A percentile compares a stretch with the other conserved stretches of the same genome.
These are phyloP conservation scores for Pharus latifolius DNA, from an alignment of 176 grass and related monocot genomes.

Conservation along the genomic window DNA sequence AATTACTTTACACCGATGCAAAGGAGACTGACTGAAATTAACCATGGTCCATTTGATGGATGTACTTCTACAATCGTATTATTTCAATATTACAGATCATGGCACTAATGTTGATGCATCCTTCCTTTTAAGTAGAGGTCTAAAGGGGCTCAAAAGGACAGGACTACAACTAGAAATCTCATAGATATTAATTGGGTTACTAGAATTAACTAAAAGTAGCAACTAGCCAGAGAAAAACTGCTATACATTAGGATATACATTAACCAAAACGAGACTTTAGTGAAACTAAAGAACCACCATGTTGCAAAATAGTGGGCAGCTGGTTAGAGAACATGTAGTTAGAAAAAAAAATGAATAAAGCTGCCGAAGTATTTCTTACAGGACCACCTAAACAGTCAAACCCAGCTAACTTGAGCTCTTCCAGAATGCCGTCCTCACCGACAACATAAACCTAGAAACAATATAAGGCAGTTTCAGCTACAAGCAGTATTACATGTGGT, in stretches of 20 bases:
- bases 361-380: slow-evolving; percentile 38
- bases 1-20: neutral
- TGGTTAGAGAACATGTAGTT: neutral
- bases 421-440: slow-evolving; percentile 88
- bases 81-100: neutral
- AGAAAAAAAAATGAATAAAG: neutral
- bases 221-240: slow-evolving; percentile 13
- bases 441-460: slow-evolving; percentile 86
- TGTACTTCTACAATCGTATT: neutral
- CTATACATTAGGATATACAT: too few relatives aligned
- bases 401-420: slow-evolving; percentile 82
- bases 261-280: neutral
- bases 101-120: neutral
- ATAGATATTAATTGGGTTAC: neutral
- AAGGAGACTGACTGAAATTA: neutral
- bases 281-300: neutral
- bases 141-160: neutral
- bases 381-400: slow-evolving; percentile 92
- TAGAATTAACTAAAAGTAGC: neutral
- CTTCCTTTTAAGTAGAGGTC: neutral
- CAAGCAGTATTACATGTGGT: slow-evolving; percentile 12
- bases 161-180: neutral
- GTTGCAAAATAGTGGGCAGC: neutral
- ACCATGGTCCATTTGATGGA: neutral
- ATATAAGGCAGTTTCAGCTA: neutral